Conservation (phyloP, 768 basidiomycete species). For the Tylopilus sp. region DNA sequence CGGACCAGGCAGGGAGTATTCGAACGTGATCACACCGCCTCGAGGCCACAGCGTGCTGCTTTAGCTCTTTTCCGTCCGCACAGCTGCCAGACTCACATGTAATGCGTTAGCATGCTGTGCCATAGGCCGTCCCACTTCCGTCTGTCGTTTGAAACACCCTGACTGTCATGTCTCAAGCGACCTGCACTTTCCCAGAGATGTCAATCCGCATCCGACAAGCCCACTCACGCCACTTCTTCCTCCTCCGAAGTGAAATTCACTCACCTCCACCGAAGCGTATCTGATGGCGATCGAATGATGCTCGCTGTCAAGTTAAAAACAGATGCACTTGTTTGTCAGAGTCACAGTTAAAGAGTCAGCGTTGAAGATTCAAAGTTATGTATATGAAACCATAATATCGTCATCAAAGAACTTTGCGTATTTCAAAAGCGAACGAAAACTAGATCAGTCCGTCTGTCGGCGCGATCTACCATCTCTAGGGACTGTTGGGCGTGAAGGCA, state of each 20-base stretch:
- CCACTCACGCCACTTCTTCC: background rate
- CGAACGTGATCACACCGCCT: slow-evolving; percentile 14
- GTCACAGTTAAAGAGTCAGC: slow-evolving; percentile 21
- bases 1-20: too few relatives aligned
- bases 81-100: background rate
- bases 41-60: slow-evolving; percentile 16
- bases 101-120: slow-evolving; percentile 4
- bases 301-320: slow-evolving; percentile 13
- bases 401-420: slow-evolving; percentile 9
- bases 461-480: slow-evolving; percentile 32
- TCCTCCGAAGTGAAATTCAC: background rate
- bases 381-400: slow-evolving; percentile 9
- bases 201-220: slow-evolving; percentile 3
- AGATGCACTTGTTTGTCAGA: slow-evolving; percentile 6
- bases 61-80: background rate
- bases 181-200: slow-evolving; percentile 20
- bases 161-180: too few relatives aligned
- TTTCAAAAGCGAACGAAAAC: background rate
- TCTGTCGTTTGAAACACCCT: background rate
- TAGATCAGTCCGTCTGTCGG: background rate
- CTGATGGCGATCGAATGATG: slow-evolving; percentile 17
- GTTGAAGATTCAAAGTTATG: slow-evolving; percentile 28
- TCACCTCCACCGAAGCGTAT: slow-evolving; percentile 11
- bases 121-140: background rate
- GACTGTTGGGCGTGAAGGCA: slow-evolving; percentile 41